These are phyloP conservation scores for Lunularia cruciata DNA, from an alignment of 225 moss, liverwort and hornwort genomes.

Conservation along the genomic window DNA sequence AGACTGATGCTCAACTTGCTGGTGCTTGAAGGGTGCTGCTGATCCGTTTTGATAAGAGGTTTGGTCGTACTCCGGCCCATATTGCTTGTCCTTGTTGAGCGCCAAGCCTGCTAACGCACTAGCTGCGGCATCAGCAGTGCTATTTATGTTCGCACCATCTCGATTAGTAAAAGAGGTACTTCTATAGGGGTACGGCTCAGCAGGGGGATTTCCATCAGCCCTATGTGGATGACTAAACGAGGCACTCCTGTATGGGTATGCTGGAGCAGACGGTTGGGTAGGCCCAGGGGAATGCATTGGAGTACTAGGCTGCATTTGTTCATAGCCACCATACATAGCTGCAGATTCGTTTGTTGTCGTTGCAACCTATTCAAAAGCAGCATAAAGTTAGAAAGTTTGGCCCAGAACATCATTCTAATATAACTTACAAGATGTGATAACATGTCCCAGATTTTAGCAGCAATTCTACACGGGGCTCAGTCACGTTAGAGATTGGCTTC, in stretches of 20 bases:
- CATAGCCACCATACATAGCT: conserved; percentile 12
- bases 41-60: neutral
- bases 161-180: neutral
- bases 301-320: neutral
- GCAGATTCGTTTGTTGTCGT: neutral
- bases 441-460: too few species aligned
- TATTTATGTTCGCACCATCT: neutral
- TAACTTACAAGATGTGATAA: too few species aligned
- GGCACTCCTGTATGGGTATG: neutral
- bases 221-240: too few species aligned
- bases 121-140: conserved; percentile 28
- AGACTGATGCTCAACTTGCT: neutral
- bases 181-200: neutral
- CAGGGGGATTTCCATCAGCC: too few species aligned
- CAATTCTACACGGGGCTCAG: too few species aligned
- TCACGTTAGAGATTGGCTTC: too few species aligned
- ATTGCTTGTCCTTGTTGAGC: conserved; percentile 12
- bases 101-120: conserved; percentile 28
- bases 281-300: conserved; percentile 18
- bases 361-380: conserved; percentile 2
- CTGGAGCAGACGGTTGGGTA: conserved; percentile 12
- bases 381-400: too few species aligned
- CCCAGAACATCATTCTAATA: too few species aligned
- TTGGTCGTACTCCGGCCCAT: neutral
- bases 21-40: neutral